Evolutionary conservation across 768 basidiomycete species (phyloP), one percentile per base, ranked within the genome.

Genomic region (Serendipita indica): DNA sequence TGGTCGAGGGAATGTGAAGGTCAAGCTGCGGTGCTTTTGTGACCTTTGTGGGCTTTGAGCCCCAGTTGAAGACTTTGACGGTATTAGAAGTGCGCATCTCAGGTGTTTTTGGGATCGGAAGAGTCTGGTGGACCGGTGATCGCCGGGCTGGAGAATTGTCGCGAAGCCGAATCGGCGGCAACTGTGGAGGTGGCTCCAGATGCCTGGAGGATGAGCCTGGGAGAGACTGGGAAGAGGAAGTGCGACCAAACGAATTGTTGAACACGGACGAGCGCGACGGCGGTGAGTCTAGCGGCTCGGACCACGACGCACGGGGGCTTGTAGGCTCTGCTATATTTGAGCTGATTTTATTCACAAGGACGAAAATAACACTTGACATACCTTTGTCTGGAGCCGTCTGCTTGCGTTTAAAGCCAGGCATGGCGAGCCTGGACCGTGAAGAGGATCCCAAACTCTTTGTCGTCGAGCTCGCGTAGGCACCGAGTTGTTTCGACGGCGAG

Each of bases 71-170:
- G 22, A 54, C 32, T 33, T 54, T 54, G 22, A 54, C 49, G 30
- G 30, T 27, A 33, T 54, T 54, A 4, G 49, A 54, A 27, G 49
- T 54, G 22, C 49, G 12, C 49, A 54, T 54, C 32, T 54, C 49
- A 28, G 49, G 49, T 16, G 49, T 54, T 30, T 54, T 54, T 28
- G 49, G 49, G 3, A 54, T 54, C 49, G 49, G 49, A 16, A 54
- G 32, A 27, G 49, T 54, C 41, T 43, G 41, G 10, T 22, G n/a
- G 7, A 27, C 49, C 49, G 49, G 41, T n/a, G 41, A 25, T 28
- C 22, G n/a, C 10, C 25, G 49, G 20, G 49, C 20, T 27, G 22
- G 49, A 28, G 49, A 54, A n/a, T 18, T 22, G 30, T 33, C 25
- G 25, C 25, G 22, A 33, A 33, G 49, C 30, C 49, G 49, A 30